Base-by-base conservation (phyloP, 2,329 filamentous ascomycete genomes). In the Talaromyces rugulosus region DNA sequence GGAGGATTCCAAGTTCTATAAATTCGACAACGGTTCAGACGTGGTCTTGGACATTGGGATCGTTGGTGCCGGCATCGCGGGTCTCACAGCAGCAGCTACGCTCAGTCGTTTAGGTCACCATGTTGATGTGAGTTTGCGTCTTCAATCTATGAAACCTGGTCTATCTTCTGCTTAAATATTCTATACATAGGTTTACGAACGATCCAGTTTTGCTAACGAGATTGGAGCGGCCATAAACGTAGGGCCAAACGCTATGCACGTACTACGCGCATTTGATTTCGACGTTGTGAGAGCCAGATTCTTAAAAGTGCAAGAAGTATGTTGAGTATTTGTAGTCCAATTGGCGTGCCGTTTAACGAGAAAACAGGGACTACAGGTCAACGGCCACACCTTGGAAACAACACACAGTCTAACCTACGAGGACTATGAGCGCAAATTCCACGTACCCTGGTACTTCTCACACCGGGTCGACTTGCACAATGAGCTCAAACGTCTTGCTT, bases 151-250 rank as follows among this genome's bases (percentile, higher is more conserved):
- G 8, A 40, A 36, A 40, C 3, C 14, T 7, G 36, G 2, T 5
- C 16, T 40, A n/a, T 40, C 2, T n/a, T 50, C 27, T 12, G 44
- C 44, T 51, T 7, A 51, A 11, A 5, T 9, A 28, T 51, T 51
- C n/a, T 28, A 2, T 5, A 51, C 27, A 36, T 56, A 55, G 80
- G 62, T 87, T 0, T 83, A 80, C 54, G 85, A 88, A 65, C 81
- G 85, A 67, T 86, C 84, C 0, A 75, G 75, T 1, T 81, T 87
- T 34, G 80, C 81, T 16, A 81, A 77, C 57, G 85, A 88, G 70
- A 73, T 79, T 0, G 86, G 86, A 0, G 85, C 86, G 3, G 86
- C 86, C 0, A 80, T 89, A n/a, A 85, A 88, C 67, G 70, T 89
- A 5, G 81, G 83, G 0, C 85, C 87, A 0, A 89, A 89, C 66